A percentile compares a stretch with the other conserved stretches of the same genome.
Evolutionary conservation across 257 asterid species (phyloP).

Genomic region (Vinca minor): DNA sequence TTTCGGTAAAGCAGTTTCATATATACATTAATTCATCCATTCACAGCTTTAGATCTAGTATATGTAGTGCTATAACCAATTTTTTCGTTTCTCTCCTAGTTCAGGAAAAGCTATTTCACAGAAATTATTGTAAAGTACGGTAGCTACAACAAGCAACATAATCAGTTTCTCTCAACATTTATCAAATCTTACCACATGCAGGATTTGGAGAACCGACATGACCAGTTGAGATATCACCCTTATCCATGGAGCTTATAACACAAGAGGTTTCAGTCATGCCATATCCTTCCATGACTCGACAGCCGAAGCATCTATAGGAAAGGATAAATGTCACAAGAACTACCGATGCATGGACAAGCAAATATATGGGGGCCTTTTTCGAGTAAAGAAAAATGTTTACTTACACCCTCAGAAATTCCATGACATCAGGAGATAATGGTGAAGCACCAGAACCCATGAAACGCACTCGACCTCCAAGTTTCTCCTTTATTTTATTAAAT

Average conservation of each 20-base stretch:
- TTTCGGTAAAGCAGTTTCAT: neutral
- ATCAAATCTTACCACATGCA: slow-evolving; percentile 69
- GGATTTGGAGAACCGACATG: slow-evolving; percentile 95
- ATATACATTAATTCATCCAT: no score
- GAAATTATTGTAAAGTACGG: neutral
- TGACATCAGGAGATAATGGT: slow-evolving; percentile 87
- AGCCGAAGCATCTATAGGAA: slow-evolving; percentile 74
- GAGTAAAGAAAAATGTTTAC: slow-evolving; percentile 21
- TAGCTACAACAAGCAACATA: neutral
- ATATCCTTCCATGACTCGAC: slow-evolving; percentile 77
- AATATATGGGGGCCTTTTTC: neutral
- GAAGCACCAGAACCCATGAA: slow-evolving; percentile 95
- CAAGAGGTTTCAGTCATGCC: slow-evolving; percentile 99
- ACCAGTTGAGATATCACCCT: slow-evolving; percentile 57
- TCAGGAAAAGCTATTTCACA: neutral
- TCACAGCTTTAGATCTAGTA: no score
- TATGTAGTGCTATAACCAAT: neutral
- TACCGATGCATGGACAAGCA: neutral
- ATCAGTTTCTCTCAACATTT: neutral
- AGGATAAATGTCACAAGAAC: neutral
- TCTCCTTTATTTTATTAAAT: slow-evolving; percentile 85
- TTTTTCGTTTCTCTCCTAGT: no score
- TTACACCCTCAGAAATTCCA: slow-evolving; percentile 95
- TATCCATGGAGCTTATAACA: slow-evolving; percentile 75
- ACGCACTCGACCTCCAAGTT: slow-evolving; percentile 91